Percentiles rank a stretch among this genome's conserved stretches.
Conservation (phyloP, 208 protist genomes). For the Leishmania lainsoni region DNA sequence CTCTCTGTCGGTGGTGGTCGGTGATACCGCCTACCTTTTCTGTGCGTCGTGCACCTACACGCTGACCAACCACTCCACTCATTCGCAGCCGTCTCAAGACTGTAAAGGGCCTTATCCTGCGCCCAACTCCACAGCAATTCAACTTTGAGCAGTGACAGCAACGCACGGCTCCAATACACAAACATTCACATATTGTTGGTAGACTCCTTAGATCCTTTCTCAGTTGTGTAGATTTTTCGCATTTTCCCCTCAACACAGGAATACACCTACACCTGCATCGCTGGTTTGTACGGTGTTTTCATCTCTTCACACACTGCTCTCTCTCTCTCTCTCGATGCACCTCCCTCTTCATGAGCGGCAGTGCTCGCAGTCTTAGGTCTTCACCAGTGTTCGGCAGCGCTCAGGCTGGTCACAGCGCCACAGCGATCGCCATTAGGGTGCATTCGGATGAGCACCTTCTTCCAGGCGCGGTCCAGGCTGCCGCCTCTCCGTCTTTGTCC, state of each 20-base stretch:
- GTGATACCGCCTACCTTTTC: background rate
- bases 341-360: background rate
- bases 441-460: background rate
- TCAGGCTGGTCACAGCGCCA: background rate
- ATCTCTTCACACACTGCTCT: background rate
- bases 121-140: background rate
- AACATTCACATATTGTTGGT: background rate
- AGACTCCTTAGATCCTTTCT: background rate
- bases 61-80: background rate
- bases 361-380: background rate
- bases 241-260: background rate
- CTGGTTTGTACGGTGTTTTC: background rate
- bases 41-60: background rate
- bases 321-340: background rate
- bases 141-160: background rate
- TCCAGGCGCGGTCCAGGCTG: background rate
- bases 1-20: background rate
- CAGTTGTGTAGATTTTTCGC: background rate
- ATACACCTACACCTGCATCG: background rate
- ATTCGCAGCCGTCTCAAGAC: background rate
- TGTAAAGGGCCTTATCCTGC: background rate
- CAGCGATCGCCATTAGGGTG: background rate
- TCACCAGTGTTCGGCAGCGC: background rate
- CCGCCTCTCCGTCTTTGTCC: background rate
- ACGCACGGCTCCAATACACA: background rate